phyloP scores from a whole-genome alignment of 495 filamentous ascomycete genomes.

The Apodospora peruviana region DNA sequence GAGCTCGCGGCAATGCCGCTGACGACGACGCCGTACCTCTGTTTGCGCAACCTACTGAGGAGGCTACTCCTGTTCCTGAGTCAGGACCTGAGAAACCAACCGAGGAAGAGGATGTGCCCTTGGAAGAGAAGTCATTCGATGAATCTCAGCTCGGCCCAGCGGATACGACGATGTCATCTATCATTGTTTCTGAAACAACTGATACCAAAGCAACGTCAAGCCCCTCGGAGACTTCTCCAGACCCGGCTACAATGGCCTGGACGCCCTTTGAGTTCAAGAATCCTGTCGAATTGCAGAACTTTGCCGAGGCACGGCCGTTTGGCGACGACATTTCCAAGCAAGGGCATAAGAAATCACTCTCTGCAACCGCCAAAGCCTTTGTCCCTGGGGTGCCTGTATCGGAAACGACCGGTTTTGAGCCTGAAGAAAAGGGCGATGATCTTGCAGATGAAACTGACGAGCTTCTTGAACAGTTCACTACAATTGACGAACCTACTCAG shows the following conservation, averaged over 20 bases:
- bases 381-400: constrained; percentile 50
- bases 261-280: constrained; percentile 40
- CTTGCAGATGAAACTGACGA: constrained; percentile 21
- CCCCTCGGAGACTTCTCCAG: constrained; percentile 37
- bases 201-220: constrained; percentile 44
- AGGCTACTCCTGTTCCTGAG: constrained; percentile 20
- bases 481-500: background rate
- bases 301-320: constrained; percentile 37
- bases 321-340: constrained; percentile 32
- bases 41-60: constrained; percentile 51
- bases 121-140: constrained; percentile 37
- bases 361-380: constrained; percentile 63
- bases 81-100: constrained; percentile 2
- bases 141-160: constrained; percentile 34
- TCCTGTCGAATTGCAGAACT: constrained; percentile 29
- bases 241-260: constrained; percentile 33
- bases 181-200: constrained; percentile 38
- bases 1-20: constrained; percentile 53
- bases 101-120: constrained; percentile 20
- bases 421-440: constrained; percentile 39
- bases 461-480: constrained; percentile 16
- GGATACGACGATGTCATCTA: constrained; percentile 41
- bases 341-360: constrained; percentile 55
- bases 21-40: constrained; percentile 63
- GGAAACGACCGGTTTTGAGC: constrained; percentile 22